Conservation (phyloP, 257 asterid genomes). For the Datura wrightii region DNA sequence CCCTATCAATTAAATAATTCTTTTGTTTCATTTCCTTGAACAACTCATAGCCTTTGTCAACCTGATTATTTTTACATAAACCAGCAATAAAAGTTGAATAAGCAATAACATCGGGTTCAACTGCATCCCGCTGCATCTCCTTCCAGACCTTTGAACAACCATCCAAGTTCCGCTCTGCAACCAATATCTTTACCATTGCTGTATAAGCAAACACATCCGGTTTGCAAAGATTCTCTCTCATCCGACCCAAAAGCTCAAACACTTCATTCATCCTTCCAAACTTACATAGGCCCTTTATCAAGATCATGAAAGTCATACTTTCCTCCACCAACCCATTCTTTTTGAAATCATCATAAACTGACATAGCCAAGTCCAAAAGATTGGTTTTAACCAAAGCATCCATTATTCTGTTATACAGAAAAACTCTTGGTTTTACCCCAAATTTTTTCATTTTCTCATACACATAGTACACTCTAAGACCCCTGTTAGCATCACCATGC, state of each 20-base stretch:
- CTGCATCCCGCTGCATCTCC: constrained; percentile 73
- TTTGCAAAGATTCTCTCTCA: constrained; percentile 81
- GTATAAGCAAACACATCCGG: constrained; percentile 99
- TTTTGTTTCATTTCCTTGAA: constrained; percentile 87
- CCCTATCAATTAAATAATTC: constrained; percentile 76
- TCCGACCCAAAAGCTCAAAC: constrained; percentile 63
- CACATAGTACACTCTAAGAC: constrained; percentile 86
- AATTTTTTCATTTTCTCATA: constrained; percentile 94
- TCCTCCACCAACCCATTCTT: constrained; percentile 78
- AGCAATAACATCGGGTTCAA: constrained; percentile 93
- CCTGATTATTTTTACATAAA: constrained; percentile 61
- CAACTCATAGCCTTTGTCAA: constrained; percentile 66
- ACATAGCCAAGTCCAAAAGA: constrained; percentile 81
- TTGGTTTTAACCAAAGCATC: constrained; percentile 87
- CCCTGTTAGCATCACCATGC: constrained; percentile 90
- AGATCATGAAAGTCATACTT: constrained; percentile 75
- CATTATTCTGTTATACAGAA: constrained; percentile 81
- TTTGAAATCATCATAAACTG: constrained; percentile 82
- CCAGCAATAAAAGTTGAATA: constrained; percentile 78
- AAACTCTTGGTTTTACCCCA: constrained; percentile 86
- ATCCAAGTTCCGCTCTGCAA: constrained; percentile 71
- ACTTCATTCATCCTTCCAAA: constrained; percentile 67
- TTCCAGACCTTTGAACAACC: constrained; percentile 85
- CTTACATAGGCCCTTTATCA: constrained; percentile 88
- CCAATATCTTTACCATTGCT: constrained; percentile 79